A percentile compares a stretch with the other conserved stretches of the same genome.
phyloP scores from a whole-genome alignment of 768 basidiomycete species.

The Suillus subluteus region DNA sequence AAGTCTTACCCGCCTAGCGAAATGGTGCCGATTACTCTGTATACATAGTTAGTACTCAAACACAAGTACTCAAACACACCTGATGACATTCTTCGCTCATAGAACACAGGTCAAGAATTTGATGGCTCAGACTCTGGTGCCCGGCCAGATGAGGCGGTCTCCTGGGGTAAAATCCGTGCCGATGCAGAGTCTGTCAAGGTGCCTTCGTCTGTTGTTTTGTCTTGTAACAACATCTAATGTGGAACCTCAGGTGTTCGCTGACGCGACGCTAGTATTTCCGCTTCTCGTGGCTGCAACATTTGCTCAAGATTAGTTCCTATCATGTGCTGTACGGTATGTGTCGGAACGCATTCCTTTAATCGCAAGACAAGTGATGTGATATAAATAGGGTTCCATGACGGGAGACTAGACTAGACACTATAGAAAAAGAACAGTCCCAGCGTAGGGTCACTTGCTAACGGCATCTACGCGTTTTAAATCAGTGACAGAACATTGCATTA shows the following conservation, averaged over 20 bases:
- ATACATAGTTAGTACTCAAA: conserved; percentile 68
- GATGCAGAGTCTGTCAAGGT: conserved; percentile 86
- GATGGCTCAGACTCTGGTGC: conserved; percentile 99
- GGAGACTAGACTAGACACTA: conserved; percentile 5
- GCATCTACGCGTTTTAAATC: neutral
- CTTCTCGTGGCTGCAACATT: conserved; percentile 95
- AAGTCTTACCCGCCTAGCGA: conserved; percentile 52
- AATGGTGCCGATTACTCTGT: conserved; percentile 99
- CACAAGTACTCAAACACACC: neutral
- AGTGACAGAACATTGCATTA: conserved; percentile 2
- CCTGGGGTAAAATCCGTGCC: conserved; percentile 97
- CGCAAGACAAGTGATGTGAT: neutral
- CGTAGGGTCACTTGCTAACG: neutral
- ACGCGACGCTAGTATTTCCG: conserved; percentile 96
- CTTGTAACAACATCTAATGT: conserved; percentile 11
- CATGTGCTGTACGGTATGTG: neutral
- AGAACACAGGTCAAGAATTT: conserved; percentile 99
- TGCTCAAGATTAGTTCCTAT: conserved; percentile 46
- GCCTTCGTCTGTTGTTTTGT: conserved; percentile 4
- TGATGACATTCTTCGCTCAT: neutral
- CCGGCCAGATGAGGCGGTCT: conserved; percentile 95
- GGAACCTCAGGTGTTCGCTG: conserved; percentile 73
- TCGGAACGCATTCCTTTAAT: neutral
- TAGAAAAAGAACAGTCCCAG: neutral
- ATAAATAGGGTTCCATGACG: conserved; percentile 12